Evolutionary conservation across 805 yeast species (phyloP), one percentile per base, ranked within the genome.

Genomic region (Nakazawaea wyomingensis): DNA sequence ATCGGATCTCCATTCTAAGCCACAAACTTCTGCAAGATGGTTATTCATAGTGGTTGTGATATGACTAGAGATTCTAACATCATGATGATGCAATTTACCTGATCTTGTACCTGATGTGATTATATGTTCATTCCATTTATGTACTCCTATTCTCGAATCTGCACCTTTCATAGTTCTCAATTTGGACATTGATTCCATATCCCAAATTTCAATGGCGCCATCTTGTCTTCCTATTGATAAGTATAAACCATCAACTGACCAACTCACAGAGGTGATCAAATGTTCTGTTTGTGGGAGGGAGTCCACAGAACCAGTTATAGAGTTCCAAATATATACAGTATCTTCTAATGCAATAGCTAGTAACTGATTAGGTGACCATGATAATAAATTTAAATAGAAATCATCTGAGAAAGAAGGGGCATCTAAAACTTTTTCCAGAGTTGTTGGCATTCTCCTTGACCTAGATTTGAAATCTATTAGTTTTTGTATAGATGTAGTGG

Each of bases 341-440:
- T 77, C 79, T 43, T 84, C 95, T 39, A 93, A 68, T 1, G 96
- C 99, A 56, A 93, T 85, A 1, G 96, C 97, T 26, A 93, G 68
- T 34, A 82, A 68, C 60, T 91, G 88, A 24, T 80, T 78, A 50
- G 68, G 66, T 6, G 96, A 89, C 98, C 99, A 93, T 48, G 89
- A 79, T 41, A 93, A 61, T 32, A 91, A 68, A 56, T 89, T 89
- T 42, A 89, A 71, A 60, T 91, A 93, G 61, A 89, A 93, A 65
- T 93, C 99, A 61, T 93, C 96, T 18, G 83, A 74, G 45, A 90
- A 73, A 0, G 96, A 96, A 0, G 99, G 99, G 0, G 98, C 99
- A 64, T 93, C 99, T 32, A 93, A 69, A 1, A 93, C 95, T 49
- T 96, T 75, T 50, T 87, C 96, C 1, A 99, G 98, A 27, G 87